Evolutionary conservation across 805 yeast species (phyloP).

Genomic region (Candida koratica): DNA sequence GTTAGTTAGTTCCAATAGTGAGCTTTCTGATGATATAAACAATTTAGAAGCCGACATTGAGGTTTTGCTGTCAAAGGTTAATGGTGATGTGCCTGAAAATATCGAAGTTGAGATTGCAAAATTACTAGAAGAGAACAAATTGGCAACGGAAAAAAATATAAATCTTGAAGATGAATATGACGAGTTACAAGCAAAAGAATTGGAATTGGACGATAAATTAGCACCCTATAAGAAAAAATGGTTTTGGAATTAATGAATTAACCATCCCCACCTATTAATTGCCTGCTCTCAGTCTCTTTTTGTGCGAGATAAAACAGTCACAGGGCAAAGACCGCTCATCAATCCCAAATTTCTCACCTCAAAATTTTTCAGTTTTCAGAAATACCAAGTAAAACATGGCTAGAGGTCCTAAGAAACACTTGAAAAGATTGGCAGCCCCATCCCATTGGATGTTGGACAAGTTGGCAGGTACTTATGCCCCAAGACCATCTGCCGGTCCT

Average conservation of each 20-base stretch:
- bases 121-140: constrained; percentile 33
- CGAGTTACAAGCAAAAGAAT: constrained; percentile 11
- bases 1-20: constrained; percentile 68
- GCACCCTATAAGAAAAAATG: constrained; percentile 13
- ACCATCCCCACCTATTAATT: not conserved
- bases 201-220: constrained; percentile 11
- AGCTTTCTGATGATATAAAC: constrained; percentile 45
- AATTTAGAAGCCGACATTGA: constrained; percentile 26
- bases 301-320: constrained; percentile 9
- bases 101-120: constrained; percentile 36
- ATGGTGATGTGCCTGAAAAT: constrained; percentile 27
- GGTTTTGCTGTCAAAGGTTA: constrained; percentile 41
- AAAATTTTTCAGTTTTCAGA: constrained; percentile 6
- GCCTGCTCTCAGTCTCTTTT: too few relatives aligned
- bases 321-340: constrained; percentile 5
- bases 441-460: constrained; percentile 99
- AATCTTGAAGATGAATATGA: constrained; percentile 35
- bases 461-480: constrained; percentile 98
- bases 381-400: constrained; percentile 9
- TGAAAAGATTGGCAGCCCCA: constrained; percentile 99
- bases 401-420: constrained; percentile 74
- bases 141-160: constrained; percentile 37
- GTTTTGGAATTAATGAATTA: constrained; percentile 10
- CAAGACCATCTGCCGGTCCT: constrained; percentile 99
- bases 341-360: not conserved